Conservation (phyloP, 805 yeast genomes). For the Gaillardinia entomophila region DNA sequence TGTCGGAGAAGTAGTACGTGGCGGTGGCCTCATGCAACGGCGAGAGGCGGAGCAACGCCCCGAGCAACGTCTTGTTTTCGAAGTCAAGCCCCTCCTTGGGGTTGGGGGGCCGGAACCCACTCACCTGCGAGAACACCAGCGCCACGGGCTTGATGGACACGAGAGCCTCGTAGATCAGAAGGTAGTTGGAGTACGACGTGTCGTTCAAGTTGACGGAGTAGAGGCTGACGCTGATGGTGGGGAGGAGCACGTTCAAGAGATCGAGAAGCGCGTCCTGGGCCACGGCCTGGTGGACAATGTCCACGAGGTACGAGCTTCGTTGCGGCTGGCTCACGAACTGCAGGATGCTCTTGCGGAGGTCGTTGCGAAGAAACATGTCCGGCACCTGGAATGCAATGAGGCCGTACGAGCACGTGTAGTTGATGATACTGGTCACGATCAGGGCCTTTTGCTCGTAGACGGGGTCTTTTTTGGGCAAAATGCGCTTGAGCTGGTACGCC, state of each 20-base stretch:
- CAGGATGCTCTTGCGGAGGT: constrained; percentile 22
- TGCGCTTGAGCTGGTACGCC: constrained; percentile 37
- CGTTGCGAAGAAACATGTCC: constrained; percentile 48
- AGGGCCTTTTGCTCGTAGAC: constrained; percentile 28
- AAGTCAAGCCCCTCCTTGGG: constrained; percentile 41
- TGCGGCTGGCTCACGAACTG: constrained; percentile 12
- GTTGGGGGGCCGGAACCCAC: constrained; percentile 46
- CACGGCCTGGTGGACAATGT: constrained; percentile 50
- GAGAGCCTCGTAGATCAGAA: constrained; percentile 53
- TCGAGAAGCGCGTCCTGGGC: constrained; percentile 65
- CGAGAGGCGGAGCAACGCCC: constrained; percentile 70
- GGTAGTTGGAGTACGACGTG: constrained; percentile 45
- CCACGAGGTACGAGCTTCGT: constrained; percentile 39
- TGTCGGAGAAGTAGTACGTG: constrained; percentile 36
- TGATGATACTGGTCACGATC: constrained; percentile 43
- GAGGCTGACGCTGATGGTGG: constrained; percentile 33
- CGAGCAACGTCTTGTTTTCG: constrained; percentile 63
- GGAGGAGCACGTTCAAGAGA: constrained; percentile 49
- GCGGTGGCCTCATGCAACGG: constrained; percentile 58
- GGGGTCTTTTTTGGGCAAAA: constrained; percentile 36
- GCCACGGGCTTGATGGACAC: constrained; percentile 60
- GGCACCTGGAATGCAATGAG: constrained; percentile 64
- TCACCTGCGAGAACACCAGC: constrained; percentile 48
- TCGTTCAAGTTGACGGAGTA: constrained; percentile 41
- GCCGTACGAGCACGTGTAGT: constrained; percentile 56